Conservation (phyloP, 179 eudicot species). For the Silene noctiflora region DNA sequence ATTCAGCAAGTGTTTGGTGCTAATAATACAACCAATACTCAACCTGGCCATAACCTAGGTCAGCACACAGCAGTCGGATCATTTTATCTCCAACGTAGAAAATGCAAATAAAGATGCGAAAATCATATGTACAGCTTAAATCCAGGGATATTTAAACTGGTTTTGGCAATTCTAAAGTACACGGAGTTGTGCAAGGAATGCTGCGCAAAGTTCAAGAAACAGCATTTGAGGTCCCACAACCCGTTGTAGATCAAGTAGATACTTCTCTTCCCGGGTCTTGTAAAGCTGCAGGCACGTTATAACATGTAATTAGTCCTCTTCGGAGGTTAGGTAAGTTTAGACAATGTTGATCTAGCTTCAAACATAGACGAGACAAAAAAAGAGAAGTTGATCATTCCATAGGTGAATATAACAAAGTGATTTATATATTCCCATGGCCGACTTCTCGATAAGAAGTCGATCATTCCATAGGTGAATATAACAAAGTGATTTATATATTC, state of each 20-base stretch:
- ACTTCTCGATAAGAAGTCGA: too few species aligned
- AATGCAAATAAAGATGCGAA: conserved; percentile 25
- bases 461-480: too few species aligned
- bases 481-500: too few species aligned
- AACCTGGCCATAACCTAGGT: neutral
- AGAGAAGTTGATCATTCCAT: too few species aligned
- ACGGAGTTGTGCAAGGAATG: conserved; percentile 86
- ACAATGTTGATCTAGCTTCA: too few species aligned
- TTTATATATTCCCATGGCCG: too few species aligned
- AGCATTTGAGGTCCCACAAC: conserved; percentile 79
- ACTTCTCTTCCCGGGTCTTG: conserved; percentile 82
- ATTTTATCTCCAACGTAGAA: neutral
- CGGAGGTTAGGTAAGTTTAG: too few species aligned
- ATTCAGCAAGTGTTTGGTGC: neutral
- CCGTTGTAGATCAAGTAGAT: conserved; percentile 85
- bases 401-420: too few species aligned
- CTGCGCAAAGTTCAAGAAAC: conserved; percentile 91
- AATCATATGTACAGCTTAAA: conserved; percentile 29
- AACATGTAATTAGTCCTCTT: neutral
- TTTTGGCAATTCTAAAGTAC: conserved; percentile 45
- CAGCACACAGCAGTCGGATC: neutral
- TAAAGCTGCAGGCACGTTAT: conserved; percentile 51
- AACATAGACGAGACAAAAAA: too few species aligned
- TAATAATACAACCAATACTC: neutral
- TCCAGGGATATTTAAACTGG: conserved; percentile 3